These are phyloP conservation scores for Nothopassalora personata DNA, from an alignment of 2,329 filamentous ascomycete genomes.

Conservation along the genomic window DNA sequence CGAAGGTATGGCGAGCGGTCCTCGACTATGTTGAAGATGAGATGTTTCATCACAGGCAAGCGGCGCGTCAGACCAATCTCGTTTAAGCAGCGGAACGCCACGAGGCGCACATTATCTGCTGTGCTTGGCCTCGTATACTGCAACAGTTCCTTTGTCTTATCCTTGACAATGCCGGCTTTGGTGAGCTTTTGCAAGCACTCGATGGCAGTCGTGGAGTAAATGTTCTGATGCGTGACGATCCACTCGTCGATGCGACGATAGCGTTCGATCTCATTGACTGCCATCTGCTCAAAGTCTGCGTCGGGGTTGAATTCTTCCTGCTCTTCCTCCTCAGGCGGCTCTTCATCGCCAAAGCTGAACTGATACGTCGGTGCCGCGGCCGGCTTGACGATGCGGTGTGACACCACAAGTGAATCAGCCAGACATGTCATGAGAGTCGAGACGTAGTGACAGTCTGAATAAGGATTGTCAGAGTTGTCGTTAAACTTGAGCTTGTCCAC, in stretches of 20 bases:
- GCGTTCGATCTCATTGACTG: constrained; percentile 57
- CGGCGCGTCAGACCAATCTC: constrained; percentile 51
- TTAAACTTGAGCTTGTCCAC: constrained; percentile 88
- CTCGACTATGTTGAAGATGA: constrained; percentile 52
- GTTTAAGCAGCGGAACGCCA: constrained; percentile 55
- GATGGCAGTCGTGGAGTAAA: constrained; percentile 57
- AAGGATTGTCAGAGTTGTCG: constrained; percentile 84
- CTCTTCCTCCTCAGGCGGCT: constrained; percentile 46
- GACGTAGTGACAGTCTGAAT: constrained; percentile 85
- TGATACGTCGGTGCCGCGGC: constrained; percentile 17
- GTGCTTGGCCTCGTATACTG: constrained; percentile 57
- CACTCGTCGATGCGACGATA: constrained; percentile 62
- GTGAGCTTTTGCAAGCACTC: constrained; percentile 55
- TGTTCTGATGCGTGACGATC: constrained; percentile 60
- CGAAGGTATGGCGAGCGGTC: constrained; percentile 57
- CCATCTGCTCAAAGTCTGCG: constrained; percentile 50
- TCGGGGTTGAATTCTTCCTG: constrained; percentile 44
- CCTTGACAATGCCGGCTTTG: constrained; percentile 48
- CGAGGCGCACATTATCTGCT: constrained; percentile 54
- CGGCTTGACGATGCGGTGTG: constrained; percentile 26
- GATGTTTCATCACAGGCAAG: constrained; percentile 50
- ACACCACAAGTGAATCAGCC: constrained; percentile 48
- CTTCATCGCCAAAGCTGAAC: constrained; percentile 41
- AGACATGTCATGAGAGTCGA: constrained; percentile 67
- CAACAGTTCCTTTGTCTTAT: constrained; percentile 53